These are phyloP conservation scores for Medicago truncatula DNA, from an alignment of 306 rosid species.

Conservation along the genomic window DNA sequence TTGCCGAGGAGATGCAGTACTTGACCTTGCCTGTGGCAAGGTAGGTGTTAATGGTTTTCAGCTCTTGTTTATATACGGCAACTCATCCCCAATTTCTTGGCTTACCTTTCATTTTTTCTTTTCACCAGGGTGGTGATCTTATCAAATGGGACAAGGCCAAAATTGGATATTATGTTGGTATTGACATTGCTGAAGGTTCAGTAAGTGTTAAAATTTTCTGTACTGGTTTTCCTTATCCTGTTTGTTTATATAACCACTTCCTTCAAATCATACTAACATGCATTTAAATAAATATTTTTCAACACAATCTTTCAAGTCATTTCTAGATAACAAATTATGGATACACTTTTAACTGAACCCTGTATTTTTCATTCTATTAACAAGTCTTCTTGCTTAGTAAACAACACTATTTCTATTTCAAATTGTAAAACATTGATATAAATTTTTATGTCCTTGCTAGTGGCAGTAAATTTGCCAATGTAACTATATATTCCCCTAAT, in stretches of 20 bases:
- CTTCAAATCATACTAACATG: constrained; percentile 6
- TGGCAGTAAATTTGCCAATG: constrained; percentile 14
- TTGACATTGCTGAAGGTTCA: constrained; percentile 96
- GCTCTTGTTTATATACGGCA: constrained; percentile 11
- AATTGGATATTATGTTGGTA: constrained; percentile 94
- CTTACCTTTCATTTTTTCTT: constrained; percentile 23
- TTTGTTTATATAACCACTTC: neutral
- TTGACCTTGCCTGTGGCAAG: constrained; percentile 99
- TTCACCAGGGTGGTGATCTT: constrained; percentile 93
- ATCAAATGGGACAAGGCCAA: constrained; percentile 99
- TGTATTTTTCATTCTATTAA: constrained; percentile 1
- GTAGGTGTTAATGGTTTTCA: constrained; percentile 67
- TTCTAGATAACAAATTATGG: constrained; percentile 19
- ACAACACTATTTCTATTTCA: constrained; percentile 13
- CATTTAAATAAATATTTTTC: neutral
- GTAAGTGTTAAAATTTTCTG: constrained; percentile 56
- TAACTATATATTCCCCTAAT: neutral
- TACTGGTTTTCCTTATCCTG: constrained; percentile 24
- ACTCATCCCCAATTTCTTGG: constrained; percentile 5
- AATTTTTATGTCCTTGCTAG: neutral
- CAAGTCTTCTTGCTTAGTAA: constrained; percentile 10
- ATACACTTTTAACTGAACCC: constrained; percentile 8
- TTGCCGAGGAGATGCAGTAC: constrained; percentile 84
- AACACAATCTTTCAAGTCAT: neutral
- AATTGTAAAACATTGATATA: neutral